Evolutionary conservation across 176 grass and related monocot genomes (phyloP), one percentile per base, ranked within the genome.

Genomic region (Poa pratensis): DNA sequence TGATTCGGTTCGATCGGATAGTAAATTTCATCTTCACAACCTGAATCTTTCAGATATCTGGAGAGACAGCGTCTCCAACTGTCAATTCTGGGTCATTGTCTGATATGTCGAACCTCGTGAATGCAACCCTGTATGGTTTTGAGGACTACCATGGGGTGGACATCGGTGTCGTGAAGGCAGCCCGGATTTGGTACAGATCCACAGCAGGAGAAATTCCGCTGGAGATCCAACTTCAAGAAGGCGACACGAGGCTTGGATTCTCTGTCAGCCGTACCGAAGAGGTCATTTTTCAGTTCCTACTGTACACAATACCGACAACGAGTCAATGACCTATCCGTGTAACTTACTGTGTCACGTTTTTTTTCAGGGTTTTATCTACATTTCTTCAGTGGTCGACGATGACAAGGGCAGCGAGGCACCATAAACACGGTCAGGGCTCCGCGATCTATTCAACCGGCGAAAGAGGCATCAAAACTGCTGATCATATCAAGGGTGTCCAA

Each of bases 71-170:
- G 0, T 97, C 91, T 20, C 76, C 94, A 34, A 92, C 91, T 16
- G 91, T 97, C n/a, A 97, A 94, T 49, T 90, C 83, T 11, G 85
- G 91, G 19, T 90, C 91, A 7, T 71, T 97, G 50, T 88, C 88
- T 20, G 94, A 97, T 66, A 76, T 97, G 40, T 88, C 84, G 3
- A 86, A 88, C 2, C 80, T 94, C 37, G 90, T 86, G 60, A 94
- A 97, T 64, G 87, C 88, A 3, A 92, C 87, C 14, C 82, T 97
- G 15, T 94, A 94, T 15, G 94, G 94, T 34, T 97, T 94, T 19
- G 94, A 97, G 84, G 94, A 97, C 59, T 94, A 97, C 72, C 94
- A 92, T 42, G 94, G 94, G 3, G 84, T 96, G 60, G 94, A 96
- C 57, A 92, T 96, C 60, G 94, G 91, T 16, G 94, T 94, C 11